phyloP scores from a whole-genome alignment of 306 rosid species.

The Parietaria judaica region DNA sequence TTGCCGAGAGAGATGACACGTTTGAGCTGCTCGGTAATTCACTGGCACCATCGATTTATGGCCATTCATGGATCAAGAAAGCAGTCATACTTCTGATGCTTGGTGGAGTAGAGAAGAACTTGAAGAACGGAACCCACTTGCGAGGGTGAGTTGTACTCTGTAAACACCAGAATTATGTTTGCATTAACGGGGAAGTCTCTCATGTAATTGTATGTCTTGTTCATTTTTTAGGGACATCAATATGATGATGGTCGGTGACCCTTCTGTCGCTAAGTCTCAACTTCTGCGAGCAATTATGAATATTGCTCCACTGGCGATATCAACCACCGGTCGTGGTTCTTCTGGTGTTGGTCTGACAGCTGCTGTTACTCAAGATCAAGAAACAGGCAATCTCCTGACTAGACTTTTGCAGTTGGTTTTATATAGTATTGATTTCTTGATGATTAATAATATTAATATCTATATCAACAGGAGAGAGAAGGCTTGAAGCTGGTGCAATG shows the following conservation, averaged over 20 bases:
- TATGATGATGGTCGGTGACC: constrained; percentile 99
- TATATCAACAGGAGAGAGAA: constrained; percentile 77
- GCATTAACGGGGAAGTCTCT: neutral
- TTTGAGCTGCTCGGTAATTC: constrained; percentile 92
- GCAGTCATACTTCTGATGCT: constrained; percentile 93
- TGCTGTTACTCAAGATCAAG: constrained; percentile 98
- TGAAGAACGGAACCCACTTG: constrained; percentile 92
- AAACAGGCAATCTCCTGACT: constrained; percentile 56
- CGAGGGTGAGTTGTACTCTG: constrained; percentile 63
- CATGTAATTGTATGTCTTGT: neutral
- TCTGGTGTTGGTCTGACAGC: constrained; percentile 99
- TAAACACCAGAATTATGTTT: neutral
- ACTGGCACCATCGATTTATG: constrained; percentile 94
- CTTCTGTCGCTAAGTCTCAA: constrained; percentile 99
- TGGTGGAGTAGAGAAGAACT: constrained; percentile 93
- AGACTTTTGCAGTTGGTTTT: constrained; percentile 4
- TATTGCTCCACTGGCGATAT: constrained; percentile 92
- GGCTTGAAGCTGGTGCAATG: constrained; percentile 99
- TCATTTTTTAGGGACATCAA: constrained; percentile 71
- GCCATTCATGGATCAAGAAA: constrained; percentile 96
- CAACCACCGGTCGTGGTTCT: constrained; percentile 98
- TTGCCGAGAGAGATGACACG: constrained; percentile 81
- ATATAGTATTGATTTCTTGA: constrained; percentile 3
- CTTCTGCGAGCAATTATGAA: constrained; percentile 91
- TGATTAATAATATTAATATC: neutral